Evolutionary conservation across 208 protist genomes (phyloP).

Genomic region (Trypanosoma platydactyli): DNA sequence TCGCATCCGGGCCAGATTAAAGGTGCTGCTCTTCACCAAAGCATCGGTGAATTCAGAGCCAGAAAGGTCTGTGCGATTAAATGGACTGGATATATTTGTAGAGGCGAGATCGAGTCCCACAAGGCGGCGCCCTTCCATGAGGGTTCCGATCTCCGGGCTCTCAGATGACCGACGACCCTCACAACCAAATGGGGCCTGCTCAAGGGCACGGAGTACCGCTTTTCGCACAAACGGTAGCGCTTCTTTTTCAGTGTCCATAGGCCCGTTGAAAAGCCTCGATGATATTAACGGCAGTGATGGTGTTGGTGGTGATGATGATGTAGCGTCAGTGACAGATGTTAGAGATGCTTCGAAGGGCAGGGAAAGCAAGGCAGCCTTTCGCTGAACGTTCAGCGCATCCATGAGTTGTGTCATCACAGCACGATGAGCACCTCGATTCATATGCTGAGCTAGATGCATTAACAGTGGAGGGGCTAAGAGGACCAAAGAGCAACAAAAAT

Average conservation of each 20-base stretch:
- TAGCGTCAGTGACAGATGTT: not conserved
- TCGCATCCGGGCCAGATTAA: conserved; percentile 57
- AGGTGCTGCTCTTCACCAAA: conserved; percentile 55
- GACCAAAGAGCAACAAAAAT: not conserved
- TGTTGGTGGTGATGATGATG: not conserved
- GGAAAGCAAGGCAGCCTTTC: conserved; percentile 24
- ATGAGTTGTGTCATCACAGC: conserved; percentile 40
- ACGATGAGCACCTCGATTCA: conserved; percentile 39
- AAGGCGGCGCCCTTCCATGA: conserved; percentile 71
- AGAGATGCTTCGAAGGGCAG: conserved; percentile 31
- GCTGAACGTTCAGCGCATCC: conserved; percentile 47
- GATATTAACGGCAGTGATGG: not conserved
- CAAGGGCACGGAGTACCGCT: conserved; percentile 39
- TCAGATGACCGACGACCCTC: conserved; percentile 6
- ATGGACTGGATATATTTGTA: conserved; percentile 48
- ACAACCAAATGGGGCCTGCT: conserved; percentile 8
- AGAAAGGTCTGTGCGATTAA: conserved; percentile 71
- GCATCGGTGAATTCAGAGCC: conserved; percentile 30
- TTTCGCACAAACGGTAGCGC: conserved; percentile 37
- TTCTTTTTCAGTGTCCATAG: conserved; percentile 26
- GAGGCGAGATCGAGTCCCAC: conserved; percentile 51
- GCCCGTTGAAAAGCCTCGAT: conserved; percentile 12
- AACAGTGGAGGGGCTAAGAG: conserved; percentile 2
- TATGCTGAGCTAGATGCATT: not conserved
- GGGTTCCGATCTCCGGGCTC: conserved; percentile 43